Evolutionary conservation across 805 yeast genomes (phyloP).

Genomic region (Wickerhamiella nectarea): DNA sequence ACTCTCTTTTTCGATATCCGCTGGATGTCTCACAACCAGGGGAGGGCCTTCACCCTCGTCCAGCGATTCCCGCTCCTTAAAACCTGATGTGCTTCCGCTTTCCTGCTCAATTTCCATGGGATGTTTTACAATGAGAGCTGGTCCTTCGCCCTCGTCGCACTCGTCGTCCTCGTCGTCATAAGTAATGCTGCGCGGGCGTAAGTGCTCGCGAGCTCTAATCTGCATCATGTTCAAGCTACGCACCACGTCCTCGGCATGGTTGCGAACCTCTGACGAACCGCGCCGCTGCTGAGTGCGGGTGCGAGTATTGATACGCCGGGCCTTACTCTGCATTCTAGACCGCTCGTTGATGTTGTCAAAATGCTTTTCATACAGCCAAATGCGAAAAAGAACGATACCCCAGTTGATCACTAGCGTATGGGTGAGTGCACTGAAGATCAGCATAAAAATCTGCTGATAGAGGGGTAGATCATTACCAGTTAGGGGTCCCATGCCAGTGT

Average conservation of each 20-base stretch:
- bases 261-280: neutral
- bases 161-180: slow-evolving; percentile 19
- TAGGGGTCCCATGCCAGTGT: slow-evolving; percentile 81
- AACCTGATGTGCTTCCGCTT: slow-evolving; percentile 14
- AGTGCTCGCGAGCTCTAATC: slow-evolving; percentile 12
- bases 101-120: slow-evolving; percentile 52
- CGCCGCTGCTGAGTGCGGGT: slow-evolving; percentile 26
- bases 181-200: neutral
- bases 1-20: slow-evolving; percentile 39
- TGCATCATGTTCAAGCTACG: slow-evolving; percentile 74
- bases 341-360: slow-evolving; percentile 68
- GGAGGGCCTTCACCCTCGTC: slow-evolving; percentile 61
- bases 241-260: slow-evolving; percentile 42
- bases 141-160: slow-evolving; percentile 48
- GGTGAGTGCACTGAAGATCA: slow-evolving; percentile 46
- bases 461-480: slow-evolving; percentile 47
- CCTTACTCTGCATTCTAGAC: slow-evolving; percentile 65
- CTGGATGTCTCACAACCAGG: slow-evolving; percentile 62
- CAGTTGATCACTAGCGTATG: slow-evolving; percentile 88
- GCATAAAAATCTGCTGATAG: slow-evolving; percentile 71
- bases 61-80: slow-evolving; percentile 4
- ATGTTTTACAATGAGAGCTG: slow-evolving; percentile 61
- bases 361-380: slow-evolving; percentile 79
- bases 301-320: slow-evolving; percentile 64
- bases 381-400: slow-evolving; percentile 55